phyloP scores from a whole-genome alignment of 2,329 filamentous ascomycete genomes.

The Aspergillus clavatus region DNA sequence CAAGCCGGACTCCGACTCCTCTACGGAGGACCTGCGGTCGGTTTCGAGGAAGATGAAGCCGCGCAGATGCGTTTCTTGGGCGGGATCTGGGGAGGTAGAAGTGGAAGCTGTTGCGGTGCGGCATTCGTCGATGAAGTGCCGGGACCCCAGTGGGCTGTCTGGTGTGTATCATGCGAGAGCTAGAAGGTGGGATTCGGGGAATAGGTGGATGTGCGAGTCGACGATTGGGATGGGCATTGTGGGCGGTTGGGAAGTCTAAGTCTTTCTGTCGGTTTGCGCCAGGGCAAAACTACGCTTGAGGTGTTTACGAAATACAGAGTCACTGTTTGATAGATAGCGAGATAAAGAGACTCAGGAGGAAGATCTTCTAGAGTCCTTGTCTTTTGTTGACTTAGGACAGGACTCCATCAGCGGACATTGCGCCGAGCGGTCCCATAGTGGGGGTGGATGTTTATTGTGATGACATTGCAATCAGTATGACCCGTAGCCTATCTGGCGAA shows the following conservation, averaged over 20 bases:
- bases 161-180: constrained; percentile 66
- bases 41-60: constrained; percentile 83
- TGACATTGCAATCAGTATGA: too few relatives aligned
- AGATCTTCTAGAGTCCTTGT: background rate
- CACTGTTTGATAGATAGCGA: too few relatives aligned
- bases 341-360: too few relatives aligned
- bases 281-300: too few relatives aligned
- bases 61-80: constrained; percentile 43
- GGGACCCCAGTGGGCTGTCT: constrained; percentile 55
- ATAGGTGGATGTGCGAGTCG: constrained; percentile 91
- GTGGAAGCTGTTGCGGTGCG: constrained; percentile 40
- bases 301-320: too few relatives aligned
- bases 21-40: constrained; percentile 63
- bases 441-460: too few relatives aligned
- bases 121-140: constrained; percentile 64
- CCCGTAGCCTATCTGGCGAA: too few relatives aligned
- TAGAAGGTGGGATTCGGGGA: constrained; percentile 61
- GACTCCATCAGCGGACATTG: constrained; percentile 4
- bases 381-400: background rate
- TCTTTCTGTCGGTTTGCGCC: too few relatives aligned
- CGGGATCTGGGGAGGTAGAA: constrained; percentile 21
- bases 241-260: background rate
- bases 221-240: constrained; percentile 54
- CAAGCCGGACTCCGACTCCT: constrained; percentile 40
- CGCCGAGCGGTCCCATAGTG: background rate